phyloP scores from a whole-genome alignment of 2,329 filamentous ascomycete species.

The Spiromastix sp. region DNA sequence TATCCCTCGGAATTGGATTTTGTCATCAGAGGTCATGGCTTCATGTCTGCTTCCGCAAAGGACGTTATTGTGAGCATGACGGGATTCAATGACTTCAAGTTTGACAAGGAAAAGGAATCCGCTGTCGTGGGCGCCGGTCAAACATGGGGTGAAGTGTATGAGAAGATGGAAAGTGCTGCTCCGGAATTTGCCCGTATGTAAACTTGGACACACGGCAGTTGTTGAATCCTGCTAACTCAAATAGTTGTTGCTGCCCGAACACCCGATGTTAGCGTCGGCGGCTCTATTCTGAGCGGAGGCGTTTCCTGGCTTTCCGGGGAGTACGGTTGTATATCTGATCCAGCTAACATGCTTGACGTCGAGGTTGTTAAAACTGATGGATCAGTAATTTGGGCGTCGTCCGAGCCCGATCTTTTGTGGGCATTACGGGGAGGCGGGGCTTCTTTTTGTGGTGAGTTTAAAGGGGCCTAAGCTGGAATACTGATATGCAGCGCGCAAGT shows the following conservation, averaged over 20 bases:
- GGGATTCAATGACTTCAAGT: slow-evolving; percentile 27
- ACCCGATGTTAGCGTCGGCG: slow-evolving; percentile 30
- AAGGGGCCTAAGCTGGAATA: too few relatives aligned
- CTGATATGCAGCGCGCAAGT: not conserved
- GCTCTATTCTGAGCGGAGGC: slow-evolving; percentile 27
- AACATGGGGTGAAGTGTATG: slow-evolving; percentile 28
- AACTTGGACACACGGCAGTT: not conserved
- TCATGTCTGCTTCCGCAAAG: slow-evolving; percentile 24
- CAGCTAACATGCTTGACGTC: slow-evolving; percentile 31
- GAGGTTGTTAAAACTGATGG: slow-evolving; percentile 30
- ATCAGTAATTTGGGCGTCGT: slow-evolving; percentile 26
- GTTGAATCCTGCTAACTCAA: not conserved
- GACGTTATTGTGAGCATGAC: slow-evolving; percentile 30
- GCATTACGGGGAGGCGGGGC: slow-evolving; percentile 32
- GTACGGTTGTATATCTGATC: slow-evolving; percentile 29
- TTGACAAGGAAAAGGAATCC: slow-evolving; percentile 20
- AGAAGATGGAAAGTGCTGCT: slow-evolving; percentile 23
- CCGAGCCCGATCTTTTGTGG: slow-evolving; percentile 32
- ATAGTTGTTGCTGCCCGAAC: slow-evolving; percentile 25
- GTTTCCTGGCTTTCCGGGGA: slow-evolving; percentile 31
- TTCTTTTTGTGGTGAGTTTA: slow-evolving; percentile 14
- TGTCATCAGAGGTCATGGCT: slow-evolving; percentile 26
- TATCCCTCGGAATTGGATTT: slow-evolving; percentile 26
- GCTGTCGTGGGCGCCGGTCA: slow-evolving; percentile 27
- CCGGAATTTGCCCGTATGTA: slow-evolving; percentile 22